Evolutionary conservation across 2,329 filamentous ascomycete genomes (phyloP).

Genomic region (Amesomyces nigricolor): DNA sequence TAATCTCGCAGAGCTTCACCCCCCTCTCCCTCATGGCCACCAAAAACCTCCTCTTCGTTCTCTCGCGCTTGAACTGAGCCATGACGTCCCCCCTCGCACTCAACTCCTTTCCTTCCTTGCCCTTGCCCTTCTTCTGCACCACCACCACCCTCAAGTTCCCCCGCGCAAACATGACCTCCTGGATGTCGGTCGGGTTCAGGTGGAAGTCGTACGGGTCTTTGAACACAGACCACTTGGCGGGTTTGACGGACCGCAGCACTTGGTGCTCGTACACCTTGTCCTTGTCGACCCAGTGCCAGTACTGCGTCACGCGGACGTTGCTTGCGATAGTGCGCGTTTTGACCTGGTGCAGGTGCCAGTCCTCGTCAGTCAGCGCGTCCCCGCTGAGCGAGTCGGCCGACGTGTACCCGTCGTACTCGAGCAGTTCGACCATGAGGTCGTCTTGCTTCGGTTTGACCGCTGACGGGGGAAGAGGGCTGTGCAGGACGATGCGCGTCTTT

Average conservation of each 20-base stretch:
- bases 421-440: constrained; percentile 7
- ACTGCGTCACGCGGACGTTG: constrained; percentile 46
- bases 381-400: constrained; percentile 47
- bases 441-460: constrained; percentile 3
- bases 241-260: constrained; percentile 41
- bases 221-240: constrained; percentile 45
- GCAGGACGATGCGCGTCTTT: constrained; percentile 11
- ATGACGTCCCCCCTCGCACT: constrained; percentile 41
- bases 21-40: constrained; percentile 42
- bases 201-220: constrained; percentile 48
- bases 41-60: constrained; percentile 49
- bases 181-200: constrained; percentile 42
- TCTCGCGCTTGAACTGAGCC: constrained; percentile 46
- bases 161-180: constrained; percentile 41
- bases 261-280: constrained; percentile 47
- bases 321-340: constrained; percentile 45
- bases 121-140: constrained; percentile 30
- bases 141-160: constrained; percentile 40
- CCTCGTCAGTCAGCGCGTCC: constrained; percentile 39
- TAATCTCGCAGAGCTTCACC: constrained; percentile 37
- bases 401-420: constrained; percentile 44
- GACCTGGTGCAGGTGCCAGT: constrained; percentile 50
- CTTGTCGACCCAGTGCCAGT: constrained; percentile 47
- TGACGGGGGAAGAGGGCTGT: not conserved
- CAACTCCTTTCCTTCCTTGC: constrained; percentile 1